Percentiles rank a stretch among this genome's conserved stretches.
Conservation (phyloP, 768 basidiomycete species). For the Tubosaeta sp. region DNA sequence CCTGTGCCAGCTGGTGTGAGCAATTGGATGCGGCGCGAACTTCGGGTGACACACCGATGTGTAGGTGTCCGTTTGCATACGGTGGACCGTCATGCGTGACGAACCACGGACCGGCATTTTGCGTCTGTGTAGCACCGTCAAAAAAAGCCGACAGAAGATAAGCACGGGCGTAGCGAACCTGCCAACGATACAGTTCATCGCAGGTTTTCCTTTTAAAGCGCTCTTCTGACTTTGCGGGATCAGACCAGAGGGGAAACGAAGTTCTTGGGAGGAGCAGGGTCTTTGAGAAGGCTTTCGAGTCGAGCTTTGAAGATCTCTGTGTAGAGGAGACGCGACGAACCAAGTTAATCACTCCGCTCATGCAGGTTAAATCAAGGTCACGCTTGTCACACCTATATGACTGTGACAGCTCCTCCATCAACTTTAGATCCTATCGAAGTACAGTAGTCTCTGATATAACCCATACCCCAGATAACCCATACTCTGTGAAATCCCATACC, state of each 20-base stretch:
- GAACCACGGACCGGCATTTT: constrained; percentile 68
- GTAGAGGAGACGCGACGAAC: constrained; percentile 15
- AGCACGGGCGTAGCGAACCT: constrained; percentile 44
- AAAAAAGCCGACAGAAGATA: neutral
- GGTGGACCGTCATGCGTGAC: constrained; percentile 95
- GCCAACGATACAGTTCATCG: constrained; percentile 73
- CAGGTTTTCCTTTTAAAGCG: constrained; percentile 60
- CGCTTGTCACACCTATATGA: too few species aligned
- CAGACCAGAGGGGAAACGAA: constrained; percentile 65
- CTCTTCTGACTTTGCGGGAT: constrained; percentile 59
- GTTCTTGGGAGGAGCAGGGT: constrained; percentile 84
- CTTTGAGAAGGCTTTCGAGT: constrained; percentile 42
- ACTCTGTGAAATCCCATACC: too few species aligned
- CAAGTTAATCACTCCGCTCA: constrained; percentile 11
- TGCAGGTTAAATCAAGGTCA: too few species aligned
- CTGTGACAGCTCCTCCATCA: too few species aligned
- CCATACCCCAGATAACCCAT: too few species aligned
- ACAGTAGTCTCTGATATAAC: too few species aligned
- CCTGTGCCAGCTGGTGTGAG: constrained; percentile 42
- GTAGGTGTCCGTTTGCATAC: constrained; percentile 93
- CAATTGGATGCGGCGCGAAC: neutral
- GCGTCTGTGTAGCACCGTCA: constrained; percentile 41
- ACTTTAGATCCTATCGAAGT: too few species aligned
- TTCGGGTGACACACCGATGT: constrained; percentile 64
- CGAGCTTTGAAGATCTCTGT: constrained; percentile 1